A percentile compares a stretch with the other conserved stretches of the same genome.
Evolutionary conservation across 83 land plant species (phyloP).

Genomic region (Thuja plicata): DNA sequence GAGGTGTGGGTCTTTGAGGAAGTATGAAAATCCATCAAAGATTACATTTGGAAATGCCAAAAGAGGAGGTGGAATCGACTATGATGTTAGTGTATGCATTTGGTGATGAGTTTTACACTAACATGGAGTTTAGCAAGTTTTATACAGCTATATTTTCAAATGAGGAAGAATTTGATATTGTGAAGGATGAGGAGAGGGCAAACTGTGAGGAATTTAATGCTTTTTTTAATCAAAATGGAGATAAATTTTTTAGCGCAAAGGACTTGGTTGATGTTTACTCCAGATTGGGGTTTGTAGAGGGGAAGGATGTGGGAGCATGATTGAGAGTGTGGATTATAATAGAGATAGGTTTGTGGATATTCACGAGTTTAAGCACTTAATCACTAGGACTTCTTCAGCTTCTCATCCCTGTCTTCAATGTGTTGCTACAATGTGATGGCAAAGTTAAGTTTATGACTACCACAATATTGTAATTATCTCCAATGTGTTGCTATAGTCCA

Average conservation of each 20-base stretch:
- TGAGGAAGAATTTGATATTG: neutral
- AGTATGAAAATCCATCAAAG: no score
- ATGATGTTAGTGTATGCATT: neutral
- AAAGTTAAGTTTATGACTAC: no score
- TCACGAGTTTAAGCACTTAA: slow-evolving; percentile 22
- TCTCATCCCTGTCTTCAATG: no score
- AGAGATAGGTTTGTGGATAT: no score
- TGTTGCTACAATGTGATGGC: neutral
- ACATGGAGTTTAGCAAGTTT: neutral
- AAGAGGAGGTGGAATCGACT: neutral
- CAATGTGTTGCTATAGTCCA: no score
- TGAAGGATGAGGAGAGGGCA: neutral
- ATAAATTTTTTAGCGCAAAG: slow-evolving; percentile 34
- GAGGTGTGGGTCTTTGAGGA: no score
- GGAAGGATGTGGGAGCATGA: slow-evolving; percentile 29
- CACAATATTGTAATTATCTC: no score
- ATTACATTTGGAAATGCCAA: neutral
- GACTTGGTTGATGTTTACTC: slow-evolving; percentile 29
- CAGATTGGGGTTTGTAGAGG: slow-evolving; percentile 20
- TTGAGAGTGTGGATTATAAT: no score
- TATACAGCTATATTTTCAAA: neutral
- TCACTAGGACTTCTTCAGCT: neutral
- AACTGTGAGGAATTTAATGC: slow-evolving; percentile 23
- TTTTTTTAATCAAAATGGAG: slow-evolving; percentile 47
- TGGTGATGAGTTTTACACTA: neutral